Percentiles rank a stretch among this genome's conserved stretches.
These are phyloP conservation scores for Phylloporus arenicola DNA, from an alignment of 768 basidiomycete species.

Conservation along the genomic window DNA sequence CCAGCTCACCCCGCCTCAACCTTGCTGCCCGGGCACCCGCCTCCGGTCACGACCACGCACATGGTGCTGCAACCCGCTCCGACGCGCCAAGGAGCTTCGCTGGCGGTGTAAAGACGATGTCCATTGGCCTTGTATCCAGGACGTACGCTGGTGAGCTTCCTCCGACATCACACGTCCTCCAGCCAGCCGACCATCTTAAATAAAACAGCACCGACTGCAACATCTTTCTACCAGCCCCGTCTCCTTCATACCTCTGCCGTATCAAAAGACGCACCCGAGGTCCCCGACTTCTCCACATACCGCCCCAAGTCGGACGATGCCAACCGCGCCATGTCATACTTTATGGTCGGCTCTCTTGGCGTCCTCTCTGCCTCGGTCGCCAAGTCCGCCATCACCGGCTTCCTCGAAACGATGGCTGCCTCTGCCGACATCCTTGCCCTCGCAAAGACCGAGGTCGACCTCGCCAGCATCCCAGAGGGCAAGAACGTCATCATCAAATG, in stretches of 20 bases:
- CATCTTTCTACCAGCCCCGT: slow-evolving; percentile 56
- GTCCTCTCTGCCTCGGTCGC: slow-evolving; percentile 91
- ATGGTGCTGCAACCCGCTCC: slow-evolving; percentile 52
- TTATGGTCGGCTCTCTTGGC: slow-evolving; percentile 89
- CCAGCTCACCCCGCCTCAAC: slow-evolving; percentile 70
- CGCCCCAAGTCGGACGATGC: slow-evolving; percentile 56
- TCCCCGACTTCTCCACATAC: slow-evolving; percentile 88
- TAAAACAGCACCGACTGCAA: slow-evolving; percentile 43
- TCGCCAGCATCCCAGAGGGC: slow-evolving; percentile 88
- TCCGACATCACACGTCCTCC: slow-evolving; percentile 7
- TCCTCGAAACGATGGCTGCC: slow-evolving; percentile 93
- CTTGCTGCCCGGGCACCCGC: slow-evolving; percentile 61
- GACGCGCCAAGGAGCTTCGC: slow-evolving; percentile 63
- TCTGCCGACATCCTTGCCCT: slow-evolving; percentile 97
- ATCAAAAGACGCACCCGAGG: slow-evolving; percentile 66
- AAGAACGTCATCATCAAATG: slow-evolving; percentile 98
- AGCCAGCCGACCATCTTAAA: slow-evolving; percentile 12
- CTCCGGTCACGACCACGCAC: slow-evolving; percentile 52
- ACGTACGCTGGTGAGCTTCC: slow-evolving; percentile 55
- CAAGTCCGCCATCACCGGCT: slow-evolving; percentile 90
- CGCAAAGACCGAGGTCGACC: slow-evolving; percentile 95
- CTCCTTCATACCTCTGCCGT: slow-evolving; percentile 73
- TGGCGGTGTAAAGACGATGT: slow-evolving; percentile 44
- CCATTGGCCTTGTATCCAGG: slow-evolving; percentile 57
- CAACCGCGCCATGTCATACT: slow-evolving; percentile 79